These are phyloP conservation scores for Penicillium ucsense DNA, from an alignment of 495 filamentous ascomycete species.

Conservation along the genomic window DNA sequence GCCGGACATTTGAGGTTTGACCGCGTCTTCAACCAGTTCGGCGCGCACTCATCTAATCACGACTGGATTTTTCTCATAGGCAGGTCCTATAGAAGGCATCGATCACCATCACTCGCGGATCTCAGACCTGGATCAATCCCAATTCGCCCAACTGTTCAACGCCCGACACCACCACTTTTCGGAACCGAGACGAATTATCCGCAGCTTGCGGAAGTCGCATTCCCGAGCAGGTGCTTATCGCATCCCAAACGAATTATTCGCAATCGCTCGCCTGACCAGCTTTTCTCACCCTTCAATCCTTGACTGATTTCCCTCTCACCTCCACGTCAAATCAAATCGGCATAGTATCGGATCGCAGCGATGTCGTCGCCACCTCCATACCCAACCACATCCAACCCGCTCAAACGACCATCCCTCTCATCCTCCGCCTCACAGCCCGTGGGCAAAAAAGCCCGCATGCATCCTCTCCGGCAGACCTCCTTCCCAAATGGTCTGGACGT, in stretches of 20 bases:
- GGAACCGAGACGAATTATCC: too few relatives aligned
- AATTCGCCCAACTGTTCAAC: neutral
- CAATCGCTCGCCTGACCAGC: neutral
- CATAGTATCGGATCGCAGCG: neutral
- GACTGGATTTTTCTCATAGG: neutral
- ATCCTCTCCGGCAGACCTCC: constrained; percentile 82
- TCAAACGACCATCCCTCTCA: constrained; percentile 37
- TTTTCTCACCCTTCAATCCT: neutral
- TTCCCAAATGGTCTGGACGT: constrained; percentile 54
- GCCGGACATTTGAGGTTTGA: neutral
- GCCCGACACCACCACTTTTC: neutral
- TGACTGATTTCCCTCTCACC: neutral
- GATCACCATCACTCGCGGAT: neutral
- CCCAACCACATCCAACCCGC: constrained; percentile 23
- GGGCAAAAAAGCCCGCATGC: constrained; percentile 35
- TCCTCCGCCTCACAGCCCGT: constrained; percentile 26
- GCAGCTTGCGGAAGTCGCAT: too few relatives aligned
- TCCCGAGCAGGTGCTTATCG: too few relatives aligned
- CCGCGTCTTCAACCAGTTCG: neutral
- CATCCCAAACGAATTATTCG: too few relatives aligned
- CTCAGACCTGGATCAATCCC: too few relatives aligned
- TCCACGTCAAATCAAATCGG: neutral
- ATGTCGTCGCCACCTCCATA: constrained; percentile 40
- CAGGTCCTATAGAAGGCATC: neutral
- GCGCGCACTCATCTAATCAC: neutral